Evolutionary conservation across 2,329 filamentous ascomycete species (phyloP).

Genomic region (Phaeosphaeriaceae sp.): DNA sequence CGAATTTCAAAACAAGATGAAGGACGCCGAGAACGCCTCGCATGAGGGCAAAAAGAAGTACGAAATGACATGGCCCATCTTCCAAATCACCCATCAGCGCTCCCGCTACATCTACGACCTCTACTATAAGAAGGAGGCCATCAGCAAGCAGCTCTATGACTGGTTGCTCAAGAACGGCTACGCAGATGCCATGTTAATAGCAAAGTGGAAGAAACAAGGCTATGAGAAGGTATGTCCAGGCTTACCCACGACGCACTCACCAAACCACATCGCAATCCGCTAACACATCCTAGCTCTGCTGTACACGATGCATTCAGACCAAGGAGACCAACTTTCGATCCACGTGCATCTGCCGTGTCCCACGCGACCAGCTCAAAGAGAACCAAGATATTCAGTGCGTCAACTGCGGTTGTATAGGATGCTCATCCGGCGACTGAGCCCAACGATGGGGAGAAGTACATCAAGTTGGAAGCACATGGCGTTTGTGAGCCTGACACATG

Average conservation of each 20-base stretch:
- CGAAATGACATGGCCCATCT: constrained; percentile 95
- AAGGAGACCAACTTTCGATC: constrained; percentile 99
- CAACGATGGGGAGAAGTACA: background rate
- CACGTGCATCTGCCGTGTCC: constrained; percentile 96
- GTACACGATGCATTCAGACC: constrained; percentile 95
- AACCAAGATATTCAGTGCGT: constrained; percentile 91
- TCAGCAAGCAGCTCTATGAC: constrained; percentile 89
- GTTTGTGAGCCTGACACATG: constrained; percentile 22
- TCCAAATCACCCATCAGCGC: constrained; percentile 94
- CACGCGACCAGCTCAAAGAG: constrained; percentile 86
- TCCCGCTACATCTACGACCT: constrained; percentile 94
- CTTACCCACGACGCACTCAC: too few relatives aligned
- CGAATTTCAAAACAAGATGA: constrained; percentile 90
- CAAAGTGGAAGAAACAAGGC: constrained; percentile 99
- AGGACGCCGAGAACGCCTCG: constrained; percentile 90
- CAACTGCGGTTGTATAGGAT: constrained; percentile 91
- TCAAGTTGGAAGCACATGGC: constrained; percentile 5
- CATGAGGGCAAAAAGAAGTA: constrained; percentile 82
- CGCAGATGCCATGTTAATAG: constrained; percentile 92
- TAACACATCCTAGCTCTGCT: constrained; percentile 72
- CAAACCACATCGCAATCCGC: background rate
- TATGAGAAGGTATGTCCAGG: constrained; percentile 81
- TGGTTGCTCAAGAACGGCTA: constrained; percentile 97
- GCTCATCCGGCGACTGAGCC: constrained; percentile 78
- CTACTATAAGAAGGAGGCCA: constrained; percentile 97